A percentile compares a stretch with the other conserved stretches of the same genome.
Evolutionary conservation across 116 monocot genomes (phyloP).

Genomic region (Trichopus zeylanicus): DNA sequence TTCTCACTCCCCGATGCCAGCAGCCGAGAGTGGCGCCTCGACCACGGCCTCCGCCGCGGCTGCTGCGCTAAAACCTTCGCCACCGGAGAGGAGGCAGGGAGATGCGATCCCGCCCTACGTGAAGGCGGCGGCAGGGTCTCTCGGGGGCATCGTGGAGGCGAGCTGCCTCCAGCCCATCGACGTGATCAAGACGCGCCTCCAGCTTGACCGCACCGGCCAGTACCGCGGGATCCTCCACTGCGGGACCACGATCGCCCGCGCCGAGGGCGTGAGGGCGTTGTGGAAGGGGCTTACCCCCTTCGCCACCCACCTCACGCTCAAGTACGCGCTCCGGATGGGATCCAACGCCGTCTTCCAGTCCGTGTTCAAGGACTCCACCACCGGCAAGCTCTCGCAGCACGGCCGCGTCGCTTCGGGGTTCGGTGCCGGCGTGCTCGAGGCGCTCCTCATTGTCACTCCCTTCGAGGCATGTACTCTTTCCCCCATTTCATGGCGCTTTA

Average conservation of each 20-base stretch:
- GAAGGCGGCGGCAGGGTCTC: conserved; percentile 68
- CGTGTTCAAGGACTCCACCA: conserved; percentile 57
- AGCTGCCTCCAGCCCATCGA: conserved; percentile 97
- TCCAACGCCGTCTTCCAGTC: conserved; percentile 85
- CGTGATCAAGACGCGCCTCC: conserved; percentile 94
- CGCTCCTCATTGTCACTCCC: conserved; percentile 85
- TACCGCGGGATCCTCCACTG: conserved; percentile 88
- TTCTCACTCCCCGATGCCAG: background rate
- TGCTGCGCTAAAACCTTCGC: background rate
- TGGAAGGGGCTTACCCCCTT: conserved; percentile 99
- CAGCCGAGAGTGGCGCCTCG: background rate
- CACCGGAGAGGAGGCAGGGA: conserved; percentile 1
- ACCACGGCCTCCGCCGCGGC: background rate
- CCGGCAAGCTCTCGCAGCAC: conserved; percentile 42
- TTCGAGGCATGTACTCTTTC: conserved; percentile 50
- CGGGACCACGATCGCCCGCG: conserved; percentile 40
- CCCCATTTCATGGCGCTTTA: background rate
- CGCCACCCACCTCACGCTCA: conserved; percentile 95
- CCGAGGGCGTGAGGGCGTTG: conserved; percentile 80
- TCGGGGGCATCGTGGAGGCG: conserved; percentile 91
- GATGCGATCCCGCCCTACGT: conserved; percentile 54
- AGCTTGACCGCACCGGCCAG: conserved; percentile 60
- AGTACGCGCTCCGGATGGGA: conserved; percentile 92
- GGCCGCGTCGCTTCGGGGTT: conserved; percentile 60
- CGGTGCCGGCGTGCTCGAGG: conserved; percentile 93